phyloP scores from a whole-genome alignment of 805 yeast species.

The Wickerhamiella nectarea region DNA sequence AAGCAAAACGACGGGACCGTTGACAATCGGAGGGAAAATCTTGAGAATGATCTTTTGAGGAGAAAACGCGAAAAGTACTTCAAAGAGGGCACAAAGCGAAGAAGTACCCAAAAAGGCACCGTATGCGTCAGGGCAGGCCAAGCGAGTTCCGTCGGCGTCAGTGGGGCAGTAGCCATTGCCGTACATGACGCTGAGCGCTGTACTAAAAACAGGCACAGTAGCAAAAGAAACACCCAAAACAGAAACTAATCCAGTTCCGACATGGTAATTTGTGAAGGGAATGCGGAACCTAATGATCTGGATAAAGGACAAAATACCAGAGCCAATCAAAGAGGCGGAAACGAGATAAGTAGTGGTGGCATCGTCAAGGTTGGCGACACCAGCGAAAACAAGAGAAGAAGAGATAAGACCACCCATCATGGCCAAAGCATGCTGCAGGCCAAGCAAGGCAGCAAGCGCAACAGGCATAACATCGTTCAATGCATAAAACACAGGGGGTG shows the following conservation, averaged over 20 bases:
- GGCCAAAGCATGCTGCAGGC: constrained; percentile 76
- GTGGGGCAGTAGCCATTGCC: constrained; percentile 49
- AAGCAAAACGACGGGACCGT: constrained; percentile 82
- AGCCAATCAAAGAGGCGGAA: constrained; percentile 57
- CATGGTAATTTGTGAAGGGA: constrained; percentile 53
- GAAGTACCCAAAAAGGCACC: constrained; percentile 79
- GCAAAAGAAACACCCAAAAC: constrained; percentile 90
- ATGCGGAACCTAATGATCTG: constrained; percentile 76
- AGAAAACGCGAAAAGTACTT: constrained; percentile 56
- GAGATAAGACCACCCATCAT: constrained; percentile 87
- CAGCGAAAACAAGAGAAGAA: constrained; percentile 65
- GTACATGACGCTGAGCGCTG: constrained; percentile 74
- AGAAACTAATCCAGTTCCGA: constrained; percentile 81
- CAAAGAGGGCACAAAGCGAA: constrained; percentile 61
- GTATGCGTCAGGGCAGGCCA: constrained; percentile 82
- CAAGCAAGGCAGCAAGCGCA: constrained; percentile 60
- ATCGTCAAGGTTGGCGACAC: constrained; percentile 43
- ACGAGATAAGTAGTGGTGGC: constrained; percentile 46
- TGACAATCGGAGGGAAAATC: constrained; percentile 77
- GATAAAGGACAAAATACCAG: constrained; percentile 54
- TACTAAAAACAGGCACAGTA: constrained; percentile 65
- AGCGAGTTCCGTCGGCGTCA: constrained; percentile 46
- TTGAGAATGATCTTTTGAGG: constrained; percentile 61
- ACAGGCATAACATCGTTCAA: constrained; percentile 69
- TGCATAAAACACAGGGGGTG: constrained; percentile 61